Conservation (phyloP, 2,329 filamentous ascomycete species). For the Sordariomycetes sp. region DNA sequence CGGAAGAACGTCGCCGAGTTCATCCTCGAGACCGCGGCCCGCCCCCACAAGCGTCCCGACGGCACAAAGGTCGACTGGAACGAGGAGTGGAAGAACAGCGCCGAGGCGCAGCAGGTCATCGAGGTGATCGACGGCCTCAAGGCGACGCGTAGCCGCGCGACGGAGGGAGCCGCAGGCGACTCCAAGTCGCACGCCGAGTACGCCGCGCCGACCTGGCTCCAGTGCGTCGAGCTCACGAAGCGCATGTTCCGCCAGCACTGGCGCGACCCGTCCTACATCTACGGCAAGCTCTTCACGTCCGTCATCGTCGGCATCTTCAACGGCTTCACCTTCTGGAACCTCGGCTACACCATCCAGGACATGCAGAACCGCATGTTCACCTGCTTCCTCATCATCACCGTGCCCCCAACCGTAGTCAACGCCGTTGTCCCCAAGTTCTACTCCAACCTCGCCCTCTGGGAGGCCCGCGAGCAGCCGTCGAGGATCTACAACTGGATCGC, state of each 20-base stretch:
- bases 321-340: constrained; percentile 77
- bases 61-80: constrained; percentile 28
- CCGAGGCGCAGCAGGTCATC: background rate
- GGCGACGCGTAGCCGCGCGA: background rate
- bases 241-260: constrained; percentile 77
- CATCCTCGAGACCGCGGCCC: constrained; percentile 65
- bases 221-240: constrained; percentile 58
- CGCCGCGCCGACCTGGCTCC: constrained; percentile 28
- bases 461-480: constrained; percentile 67
- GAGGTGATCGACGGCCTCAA: constrained; percentile 4
- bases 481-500: constrained; percentile 64
- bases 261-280: constrained; percentile 72
- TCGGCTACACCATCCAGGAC: constrained; percentile 52
- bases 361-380: constrained; percentile 76
- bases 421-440: constrained; percentile 71
- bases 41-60: constrained; percentile 45
- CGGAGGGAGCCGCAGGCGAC: constrained; percentile 14
- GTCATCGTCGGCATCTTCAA: constrained; percentile 64
- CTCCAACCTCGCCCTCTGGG: constrained; percentile 63
- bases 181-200: constrained; percentile 10
- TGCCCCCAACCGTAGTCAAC: constrained; percentile 72
- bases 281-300: constrained; percentile 74
- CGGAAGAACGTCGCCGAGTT: constrained; percentile 76
- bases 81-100: constrained; percentile 8
- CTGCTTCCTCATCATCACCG: constrained; percentile 62